Evolutionary conservation across 768 basidiomycete genomes (phyloP).

Genomic region (Mycena vulgaris): DNA sequence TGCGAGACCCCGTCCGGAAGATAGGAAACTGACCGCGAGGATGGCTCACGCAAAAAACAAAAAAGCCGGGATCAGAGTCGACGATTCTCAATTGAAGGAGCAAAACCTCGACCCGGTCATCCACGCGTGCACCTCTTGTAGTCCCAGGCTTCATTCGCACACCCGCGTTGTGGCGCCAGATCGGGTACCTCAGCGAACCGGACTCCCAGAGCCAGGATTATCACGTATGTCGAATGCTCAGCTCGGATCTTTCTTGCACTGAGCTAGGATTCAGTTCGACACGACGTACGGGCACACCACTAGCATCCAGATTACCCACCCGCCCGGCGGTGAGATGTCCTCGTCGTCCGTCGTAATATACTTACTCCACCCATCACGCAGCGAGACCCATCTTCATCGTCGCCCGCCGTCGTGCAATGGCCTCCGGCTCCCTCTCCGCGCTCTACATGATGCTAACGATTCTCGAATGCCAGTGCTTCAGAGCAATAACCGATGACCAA

Average conservation of each 20-base stretch:
- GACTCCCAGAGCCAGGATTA: not conserved
- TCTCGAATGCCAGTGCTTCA: not conserved
- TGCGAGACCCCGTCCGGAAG: not conserved
- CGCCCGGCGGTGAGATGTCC: not conserved
- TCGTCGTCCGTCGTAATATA: not conserved
- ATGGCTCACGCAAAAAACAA: not conserved
- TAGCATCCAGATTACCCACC: not conserved
- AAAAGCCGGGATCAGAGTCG: not conserved
- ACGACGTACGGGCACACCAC: not conserved
- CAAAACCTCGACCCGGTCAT: too few species aligned
- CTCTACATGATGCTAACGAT: not conserved
- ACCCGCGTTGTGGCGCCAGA: slow-evolving; percentile 7
- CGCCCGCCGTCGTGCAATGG: not conserved
- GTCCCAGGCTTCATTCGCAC: not conserved
- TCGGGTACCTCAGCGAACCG: not conserved
- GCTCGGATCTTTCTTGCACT: not conserved
- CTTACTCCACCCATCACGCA: not conserved
- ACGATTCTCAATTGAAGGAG: not conserved
- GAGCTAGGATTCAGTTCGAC: not conserved
- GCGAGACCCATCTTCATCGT: not conserved
- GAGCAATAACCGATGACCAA: not conserved
- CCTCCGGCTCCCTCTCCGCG: not conserved
- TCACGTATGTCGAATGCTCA: not conserved
- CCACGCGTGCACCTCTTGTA: not conserved
- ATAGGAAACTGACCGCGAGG: not conserved